Conservation (phyloP, 768 basidiomycete genomes). For the Phanerochaete carnosa region DNA sequence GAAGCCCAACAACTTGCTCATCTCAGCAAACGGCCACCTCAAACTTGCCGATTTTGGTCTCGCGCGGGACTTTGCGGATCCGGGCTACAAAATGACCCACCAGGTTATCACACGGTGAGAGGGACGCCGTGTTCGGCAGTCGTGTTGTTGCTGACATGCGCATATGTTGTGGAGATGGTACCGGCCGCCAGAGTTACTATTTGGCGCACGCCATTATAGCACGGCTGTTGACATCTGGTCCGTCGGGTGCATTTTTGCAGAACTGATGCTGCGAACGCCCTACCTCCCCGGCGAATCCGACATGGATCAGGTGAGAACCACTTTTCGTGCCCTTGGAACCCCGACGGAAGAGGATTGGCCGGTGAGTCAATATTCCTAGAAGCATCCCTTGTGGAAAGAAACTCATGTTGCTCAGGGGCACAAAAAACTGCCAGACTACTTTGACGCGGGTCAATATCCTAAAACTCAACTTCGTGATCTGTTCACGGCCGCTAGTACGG, state of each 20-base stretch:
- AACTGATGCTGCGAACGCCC: slow-evolving; percentile 93
- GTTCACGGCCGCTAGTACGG: slow-evolving; percentile 87
- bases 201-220: slow-evolving; percentile 87
- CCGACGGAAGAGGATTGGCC: slow-evolving; percentile 99
- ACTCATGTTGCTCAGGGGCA: slow-evolving; percentile 58
- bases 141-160: neutral
- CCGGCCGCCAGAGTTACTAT: slow-evolving; percentile 92
- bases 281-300: slow-evolving; percentile 95
- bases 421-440: slow-evolving; percentile 86
- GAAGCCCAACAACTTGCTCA: slow-evolving; percentile 97
- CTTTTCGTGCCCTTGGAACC: slow-evolving; percentile 91
- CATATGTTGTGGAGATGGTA: slow-evolving; percentile 71
- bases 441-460: slow-evolving; percentile 82
- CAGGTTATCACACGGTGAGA: slow-evolving; percentile 96
- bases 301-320: slow-evolving; percentile 95
- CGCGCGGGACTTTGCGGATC: slow-evolving; percentile 93
- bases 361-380: slow-evolving; percentile 39
- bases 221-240: slow-evolving; percentile 96
- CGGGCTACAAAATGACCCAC: slow-evolving; percentile 94
- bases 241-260: slow-evolving; percentile 96
- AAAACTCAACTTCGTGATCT: slow-evolving; percentile 79
- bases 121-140: neutral
- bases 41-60: slow-evolving; percentile 99
- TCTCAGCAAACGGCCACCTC: slow-evolving; percentile 84
- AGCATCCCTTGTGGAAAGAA: neutral